A percentile compares a stretch with the other conserved stretches of the same genome.
Conservation (phyloP, 345 rosid species). For the Citropsis articulata region DNA sequence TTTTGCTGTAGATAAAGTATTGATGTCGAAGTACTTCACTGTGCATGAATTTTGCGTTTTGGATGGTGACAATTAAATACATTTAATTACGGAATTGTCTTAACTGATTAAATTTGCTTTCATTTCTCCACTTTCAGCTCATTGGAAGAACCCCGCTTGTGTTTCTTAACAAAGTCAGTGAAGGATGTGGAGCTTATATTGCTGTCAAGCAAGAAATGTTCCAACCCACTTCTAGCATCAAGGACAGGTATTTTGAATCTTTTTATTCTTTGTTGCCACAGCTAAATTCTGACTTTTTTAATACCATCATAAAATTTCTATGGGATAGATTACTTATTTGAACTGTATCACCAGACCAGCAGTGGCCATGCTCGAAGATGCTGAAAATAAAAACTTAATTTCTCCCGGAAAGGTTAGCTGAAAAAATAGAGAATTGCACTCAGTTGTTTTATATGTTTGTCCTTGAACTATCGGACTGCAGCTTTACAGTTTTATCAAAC, state of each 20-base stretch:
- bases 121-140: conserved; percentile 37
- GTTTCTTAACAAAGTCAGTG: conserved; percentile 74
- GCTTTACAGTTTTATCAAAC: neutral
- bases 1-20: neutral
- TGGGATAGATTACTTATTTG: neutral
- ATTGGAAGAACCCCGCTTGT: conserved; percentile 85
- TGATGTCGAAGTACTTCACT: neutral
- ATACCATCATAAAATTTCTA: too few species aligned
- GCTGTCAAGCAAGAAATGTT: conserved; percentile 94
- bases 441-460: neutral
- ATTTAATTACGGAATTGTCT: neutral
- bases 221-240: conserved; percentile 89
- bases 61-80: neutral
- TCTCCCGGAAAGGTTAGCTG: conserved; percentile 66
- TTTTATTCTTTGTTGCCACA: neutral
- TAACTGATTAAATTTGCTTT: neutral
- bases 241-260: conserved; percentile 63
- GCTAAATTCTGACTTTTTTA: too few species aligned
- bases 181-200: conserved; percentile 89
- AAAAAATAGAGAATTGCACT: neutral
- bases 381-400: conserved; percentile 75
- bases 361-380: conserved; percentile 73
- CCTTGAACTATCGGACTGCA: neutral
- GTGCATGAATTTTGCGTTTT: neutral
- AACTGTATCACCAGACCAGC: conserved; percentile 59